phyloP scores from a whole-genome alignment of 2,329 filamentous ascomycete species.

The Epichloe festucae region DNA sequence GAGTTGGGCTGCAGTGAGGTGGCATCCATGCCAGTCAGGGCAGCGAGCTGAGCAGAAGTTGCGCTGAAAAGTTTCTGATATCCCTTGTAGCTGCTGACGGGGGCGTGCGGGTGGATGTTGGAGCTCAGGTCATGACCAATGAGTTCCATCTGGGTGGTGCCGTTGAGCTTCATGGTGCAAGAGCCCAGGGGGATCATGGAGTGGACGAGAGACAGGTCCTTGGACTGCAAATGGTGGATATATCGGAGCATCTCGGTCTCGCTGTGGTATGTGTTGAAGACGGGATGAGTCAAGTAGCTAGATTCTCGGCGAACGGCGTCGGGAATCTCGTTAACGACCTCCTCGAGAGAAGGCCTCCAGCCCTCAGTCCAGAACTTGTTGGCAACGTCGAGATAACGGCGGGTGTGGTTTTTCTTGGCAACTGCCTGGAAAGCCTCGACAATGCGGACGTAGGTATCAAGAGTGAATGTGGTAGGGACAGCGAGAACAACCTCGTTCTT shows the following conservation, averaged over 20 bases:
- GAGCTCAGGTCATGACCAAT: constrained; percentile 66
- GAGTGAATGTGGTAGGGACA: constrained; percentile 14
- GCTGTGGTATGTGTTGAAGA: constrained; percentile 91
- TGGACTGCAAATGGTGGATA: constrained; percentile 85
- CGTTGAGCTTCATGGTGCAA: constrained; percentile 97
- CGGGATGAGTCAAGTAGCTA: constrained; percentile 70
- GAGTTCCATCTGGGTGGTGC: constrained; percentile 83
- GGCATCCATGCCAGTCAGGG: constrained; percentile 82
- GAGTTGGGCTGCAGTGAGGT: constrained; percentile 91
- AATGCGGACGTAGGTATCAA: constrained; percentile 10
- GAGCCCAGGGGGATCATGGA: constrained; percentile 97
- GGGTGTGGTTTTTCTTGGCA: constrained; percentile 14
- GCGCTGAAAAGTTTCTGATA: constrained; percentile 59
- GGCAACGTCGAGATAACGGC: constrained; percentile 15
- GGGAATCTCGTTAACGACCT: constrained; percentile 33
- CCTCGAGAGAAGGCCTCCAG: constrained; percentile 21
- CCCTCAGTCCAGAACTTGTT: constrained; percentile 28
- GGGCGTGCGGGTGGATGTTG: constrained; percentile 70
- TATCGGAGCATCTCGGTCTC: constrained; percentile 91
- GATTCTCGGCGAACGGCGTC: constrained; percentile 56
- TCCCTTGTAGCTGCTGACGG: constrained; percentile 47
- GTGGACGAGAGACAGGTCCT: constrained; percentile 85
- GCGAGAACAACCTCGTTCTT: constrained; percentile 15
- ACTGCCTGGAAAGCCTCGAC: constrained; percentile 15
- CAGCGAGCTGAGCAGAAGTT: constrained; percentile 62